Conservation (phyloP, 2,329 filamentous ascomycete species). For the Gnomoniopsis sp. region DNA sequence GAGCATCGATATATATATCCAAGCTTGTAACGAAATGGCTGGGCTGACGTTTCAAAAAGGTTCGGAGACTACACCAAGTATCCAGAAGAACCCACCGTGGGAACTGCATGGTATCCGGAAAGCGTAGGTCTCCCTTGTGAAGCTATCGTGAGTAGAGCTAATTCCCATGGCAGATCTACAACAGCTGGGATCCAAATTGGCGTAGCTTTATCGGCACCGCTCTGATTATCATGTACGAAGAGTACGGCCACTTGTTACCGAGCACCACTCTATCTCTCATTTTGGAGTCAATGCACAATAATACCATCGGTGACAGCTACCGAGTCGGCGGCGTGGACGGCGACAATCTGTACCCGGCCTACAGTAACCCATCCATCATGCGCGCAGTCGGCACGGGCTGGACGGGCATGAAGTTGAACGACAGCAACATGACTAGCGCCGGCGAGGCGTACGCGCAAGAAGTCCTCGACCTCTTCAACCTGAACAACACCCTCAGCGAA, state of each 20-base stretch:
- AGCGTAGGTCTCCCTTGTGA: neutral
- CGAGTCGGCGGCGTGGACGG: constrained; percentile 56
- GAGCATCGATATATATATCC: constrained; percentile 18
- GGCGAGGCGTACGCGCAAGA: constrained; percentile 55
- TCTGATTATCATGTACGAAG: constrained; percentile 56
- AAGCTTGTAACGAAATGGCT: no score
- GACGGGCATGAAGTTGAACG: constrained; percentile 50
- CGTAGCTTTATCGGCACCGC: constrained; percentile 59
- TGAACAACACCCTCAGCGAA: constrained; percentile 55
- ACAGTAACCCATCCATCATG: constrained; percentile 60
- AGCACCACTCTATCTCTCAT: constrained; percentile 38
- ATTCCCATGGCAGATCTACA: constrained; percentile 39
- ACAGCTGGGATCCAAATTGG: constrained; percentile 63
- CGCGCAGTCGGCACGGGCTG: constrained; percentile 58
- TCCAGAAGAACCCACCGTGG: constrained; percentile 56
- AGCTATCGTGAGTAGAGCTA: neutral
- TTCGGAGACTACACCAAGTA: constrained; percentile 50
- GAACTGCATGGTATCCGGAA: constrained; percentile 42
- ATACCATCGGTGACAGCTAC: constrained; percentile 57
- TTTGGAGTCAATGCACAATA: constrained; percentile 50
- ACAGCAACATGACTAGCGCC: constrained; percentile 55
- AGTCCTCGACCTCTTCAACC: constrained; percentile 54
- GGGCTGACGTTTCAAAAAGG: constrained; percentile 20
- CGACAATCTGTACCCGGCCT: constrained; percentile 61
- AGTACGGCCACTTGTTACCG: constrained; percentile 47